Evolutionary conservation across 257 asterid genomes (phyloP).

Genomic region (Parsonsia alboflavescens): DNA sequence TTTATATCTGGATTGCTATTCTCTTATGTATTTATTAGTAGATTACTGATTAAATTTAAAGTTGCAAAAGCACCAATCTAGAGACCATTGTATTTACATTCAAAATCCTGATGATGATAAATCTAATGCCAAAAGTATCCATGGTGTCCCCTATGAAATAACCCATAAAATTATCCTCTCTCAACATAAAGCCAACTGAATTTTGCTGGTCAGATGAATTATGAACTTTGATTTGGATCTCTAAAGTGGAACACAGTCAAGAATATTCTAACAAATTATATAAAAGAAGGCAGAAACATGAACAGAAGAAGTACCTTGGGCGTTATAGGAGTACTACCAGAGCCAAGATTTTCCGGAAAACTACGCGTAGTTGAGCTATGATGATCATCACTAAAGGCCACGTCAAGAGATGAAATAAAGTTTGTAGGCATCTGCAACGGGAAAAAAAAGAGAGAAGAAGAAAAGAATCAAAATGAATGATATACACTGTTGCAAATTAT

Average conservation of each 20-base stretch:
- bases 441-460: slow-evolving; percentile 2
- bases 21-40: background rate
- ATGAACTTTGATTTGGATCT: background rate
- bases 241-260: background rate
- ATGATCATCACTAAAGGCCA: slow-evolving; percentile 44
- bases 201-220: background rate
- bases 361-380: slow-evolving; percentile 40
- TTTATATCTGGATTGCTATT: background rate
- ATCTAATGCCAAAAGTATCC: background rate
- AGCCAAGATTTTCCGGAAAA: slow-evolving; percentile 91
- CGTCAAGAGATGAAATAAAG: slow-evolving; percentile 48
- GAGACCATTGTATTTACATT: background rate
- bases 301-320: slow-evolving; percentile 64
- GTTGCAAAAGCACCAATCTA: background rate
- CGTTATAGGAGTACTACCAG: slow-evolving; percentile 73
- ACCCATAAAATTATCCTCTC: background rate
- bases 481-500: slow-evolving; percentile 1
- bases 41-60: background rate
- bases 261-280: background rate
- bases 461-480: background rate
- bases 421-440: slow-evolving; percentile 76
- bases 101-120: background rate
- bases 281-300: background rate
- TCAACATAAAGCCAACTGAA: background rate
- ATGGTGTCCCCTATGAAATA: background rate